Evolutionary conservation across 257 asterid species (phyloP), one percentile per base, ranked within the genome.

Genomic region (Solanum sitiens): DNA sequence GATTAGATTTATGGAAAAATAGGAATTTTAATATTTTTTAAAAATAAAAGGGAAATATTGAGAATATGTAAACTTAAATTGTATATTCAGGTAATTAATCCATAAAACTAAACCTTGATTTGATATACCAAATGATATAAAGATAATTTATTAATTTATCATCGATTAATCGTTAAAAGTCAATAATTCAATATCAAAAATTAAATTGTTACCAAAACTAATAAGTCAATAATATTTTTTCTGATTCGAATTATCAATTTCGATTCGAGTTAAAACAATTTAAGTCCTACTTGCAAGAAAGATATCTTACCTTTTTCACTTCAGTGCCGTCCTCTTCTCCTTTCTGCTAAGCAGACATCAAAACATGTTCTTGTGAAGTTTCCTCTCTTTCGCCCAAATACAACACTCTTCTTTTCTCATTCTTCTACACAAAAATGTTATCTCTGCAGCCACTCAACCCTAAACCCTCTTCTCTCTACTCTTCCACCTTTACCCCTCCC

Each of bases 371-470:
- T 45, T 30, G 25, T 86, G 88, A 85, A 40, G 37, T 25, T 63
- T 45, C 84, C 61, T 44, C 37, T 71, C 13, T 37, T 30, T 14
- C 84, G 50, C 74, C 15, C 23, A 39, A 83, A 85, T n/a, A 71
- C 65, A 6, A 4, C 59, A 3, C 67, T 12, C 25, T 68, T 70
- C 50, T 71, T 6, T 7, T 37, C 16, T 74, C 7, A 16, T 20
- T 77, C 42, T 86, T 86, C 61, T 32, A 70, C 87, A 33, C 47
- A 89, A 90, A 83, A 67, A 94, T 95, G 95, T 56, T 92, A 56
- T 88, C 95, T 85, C 93, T 93, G 80, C 94, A 93, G 32, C 91
- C 93, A 27, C 91, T 94, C 77, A 83, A 88, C 80, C 90, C 95
- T 53, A 93, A 93, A 56, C 92, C 94, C 65, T 90, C 90, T 21